Conservation (phyloP, 2,329 filamentous ascomycete genomes). For the Alternaria novae-zelandiae region DNA sequence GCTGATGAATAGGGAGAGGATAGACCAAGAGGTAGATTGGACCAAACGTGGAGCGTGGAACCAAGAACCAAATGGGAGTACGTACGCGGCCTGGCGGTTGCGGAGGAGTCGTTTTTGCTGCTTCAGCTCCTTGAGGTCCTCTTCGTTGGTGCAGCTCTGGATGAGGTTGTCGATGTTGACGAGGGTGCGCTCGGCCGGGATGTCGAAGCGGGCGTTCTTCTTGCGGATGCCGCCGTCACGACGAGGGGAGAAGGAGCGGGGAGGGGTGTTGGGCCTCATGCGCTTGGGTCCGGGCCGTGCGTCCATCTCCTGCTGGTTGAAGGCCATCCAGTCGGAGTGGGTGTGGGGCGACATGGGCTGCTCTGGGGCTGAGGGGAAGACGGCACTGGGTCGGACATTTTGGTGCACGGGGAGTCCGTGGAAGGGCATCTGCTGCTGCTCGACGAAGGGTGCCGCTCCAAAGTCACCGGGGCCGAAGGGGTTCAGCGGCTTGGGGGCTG, state of each 20-base stretch:
- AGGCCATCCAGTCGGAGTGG: conserved; percentile 64
- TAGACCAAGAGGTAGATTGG: conserved; percentile 40
- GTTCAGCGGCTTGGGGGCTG: conserved; percentile 75
- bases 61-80: conserved; percentile 55
- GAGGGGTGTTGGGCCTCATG: conserved; percentile 71
- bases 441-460: conserved; percentile 55
- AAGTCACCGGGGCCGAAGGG: conserved; percentile 61
- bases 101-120: conserved; percentile 94
- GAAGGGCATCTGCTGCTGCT: conserved; percentile 48
- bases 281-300: conserved; percentile 56
- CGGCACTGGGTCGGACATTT: conserved; percentile 56
- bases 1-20: conserved; percentile 38
- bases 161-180: conserved; percentile 96
- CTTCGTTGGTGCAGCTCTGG: conserved; percentile 82
- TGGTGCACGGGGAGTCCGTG: conserved; percentile 46
- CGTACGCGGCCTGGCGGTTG: conserved; percentile 94
- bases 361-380: conserved; percentile 55
- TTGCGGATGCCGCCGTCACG: conserved; percentile 91
- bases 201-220: conserved; percentile 98
- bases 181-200: conserved; percentile 90
- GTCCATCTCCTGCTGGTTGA: conserved; percentile 59
- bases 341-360: conserved; percentile 67
- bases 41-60: conserved; percentile 38
- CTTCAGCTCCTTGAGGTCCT: conserved; percentile 97
- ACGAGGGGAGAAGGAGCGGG: conserved; percentile 76